Percentiles rank a stretch among this genome's conserved stretches.
These are phyloP conservation scores for Thraustotheca clavata DNA, from an alignment of 352 stramenopile species.

Conservation along the genomic window DNA sequence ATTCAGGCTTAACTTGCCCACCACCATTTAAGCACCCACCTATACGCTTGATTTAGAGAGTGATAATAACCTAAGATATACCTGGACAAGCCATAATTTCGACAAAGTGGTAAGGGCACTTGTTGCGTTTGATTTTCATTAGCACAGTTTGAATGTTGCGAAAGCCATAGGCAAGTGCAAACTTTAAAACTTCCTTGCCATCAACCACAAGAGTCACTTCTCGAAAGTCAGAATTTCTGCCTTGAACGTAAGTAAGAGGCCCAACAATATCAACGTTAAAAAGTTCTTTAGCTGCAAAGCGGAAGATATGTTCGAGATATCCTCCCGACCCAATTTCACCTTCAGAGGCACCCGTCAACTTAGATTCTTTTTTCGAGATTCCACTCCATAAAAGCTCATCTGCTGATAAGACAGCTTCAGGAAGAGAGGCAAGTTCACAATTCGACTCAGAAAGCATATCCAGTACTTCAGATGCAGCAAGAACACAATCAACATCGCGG, in stretches of 20 bases:
- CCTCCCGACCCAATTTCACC: conserved; percentile 48
- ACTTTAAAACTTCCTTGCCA: conserved; percentile 82
- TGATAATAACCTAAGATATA: neutral
- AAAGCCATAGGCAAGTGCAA: conserved; percentile 94
- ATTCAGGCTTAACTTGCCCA: conserved; percentile 85
- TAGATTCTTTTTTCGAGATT: conserved; percentile 41
- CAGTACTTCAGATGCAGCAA: conserved; percentile 80
- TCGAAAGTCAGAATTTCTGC: conserved; percentile 85
- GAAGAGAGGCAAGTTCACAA: conserved; percentile 56
- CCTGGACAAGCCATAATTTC: conserved; percentile 98
- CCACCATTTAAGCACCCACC: conserved; percentile 96
- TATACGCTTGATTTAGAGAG: neutral
- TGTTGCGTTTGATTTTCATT: conserved; percentile 85
- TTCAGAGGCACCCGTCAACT: conserved; percentile 33
- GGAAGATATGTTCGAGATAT: conserved; percentile 90
- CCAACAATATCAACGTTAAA: conserved; percentile 78
- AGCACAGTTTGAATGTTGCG: conserved; percentile 96
- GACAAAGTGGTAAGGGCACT: conserved; percentile 93
- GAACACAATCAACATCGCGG: conserved; percentile 93
- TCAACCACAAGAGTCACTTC: conserved; percentile 66
- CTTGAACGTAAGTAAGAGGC: conserved; percentile 79
- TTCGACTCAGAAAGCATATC: conserved; percentile 44
- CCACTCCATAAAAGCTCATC: conserved; percentile 70
- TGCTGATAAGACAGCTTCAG: conserved; percentile 45
- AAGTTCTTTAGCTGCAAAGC: conserved; percentile 81